phyloP scores from a whole-genome alignment of 805 yeast species.

The Yamadazyma paraphyllophila region DNA sequence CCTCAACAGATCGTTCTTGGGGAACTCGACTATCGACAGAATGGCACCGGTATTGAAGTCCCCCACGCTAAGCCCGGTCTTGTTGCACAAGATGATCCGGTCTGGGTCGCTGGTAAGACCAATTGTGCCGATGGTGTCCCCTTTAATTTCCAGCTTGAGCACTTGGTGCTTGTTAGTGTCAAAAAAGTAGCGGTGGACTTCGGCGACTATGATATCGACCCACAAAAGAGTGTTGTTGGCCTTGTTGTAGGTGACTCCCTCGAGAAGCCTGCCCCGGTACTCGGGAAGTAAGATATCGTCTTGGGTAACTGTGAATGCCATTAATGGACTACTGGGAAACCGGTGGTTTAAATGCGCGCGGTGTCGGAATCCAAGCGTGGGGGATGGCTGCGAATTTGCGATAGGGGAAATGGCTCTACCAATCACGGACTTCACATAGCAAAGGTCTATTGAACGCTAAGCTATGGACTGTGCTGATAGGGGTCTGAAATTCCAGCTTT shows the following conservation, averaged over 20 bases:
- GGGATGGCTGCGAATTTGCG: no score
- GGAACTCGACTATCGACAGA: slow-evolving; percentile 42
- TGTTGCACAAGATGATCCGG: slow-evolving; percentile 58
- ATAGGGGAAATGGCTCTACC: no score
- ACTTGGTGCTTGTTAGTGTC: slow-evolving; percentile 31
- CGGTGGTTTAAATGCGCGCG: no score
- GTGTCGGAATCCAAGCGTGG: no score
- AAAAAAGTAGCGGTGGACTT: slow-evolving; percentile 34
- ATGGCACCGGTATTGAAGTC: slow-evolving; percentile 36
- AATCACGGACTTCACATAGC: no score
- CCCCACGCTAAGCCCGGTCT: slow-evolving; percentile 61
- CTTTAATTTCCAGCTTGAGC: slow-evolving; percentile 31
- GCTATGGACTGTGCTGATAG: no score
- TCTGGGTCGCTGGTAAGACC: slow-evolving; percentile 60
- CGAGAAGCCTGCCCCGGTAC: slow-evolving; percentile 52
- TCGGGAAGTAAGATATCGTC: slow-evolving; percentile 19
- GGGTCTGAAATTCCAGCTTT: no score
- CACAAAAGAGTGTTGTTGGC: slow-evolving; percentile 51
- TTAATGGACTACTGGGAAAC: not conserved
- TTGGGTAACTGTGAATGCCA: slow-evolving; percentile 7
- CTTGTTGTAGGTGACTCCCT: slow-evolving; percentile 64
- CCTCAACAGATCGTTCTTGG: slow-evolving; percentile 28
- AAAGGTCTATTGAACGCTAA: no score
- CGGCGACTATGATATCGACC: slow-evolving; percentile 42
- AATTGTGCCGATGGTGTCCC: slow-evolving; percentile 65